Conservation (phyloP, 768 basidiomycete species). For the Naematelia encephala region DNA sequence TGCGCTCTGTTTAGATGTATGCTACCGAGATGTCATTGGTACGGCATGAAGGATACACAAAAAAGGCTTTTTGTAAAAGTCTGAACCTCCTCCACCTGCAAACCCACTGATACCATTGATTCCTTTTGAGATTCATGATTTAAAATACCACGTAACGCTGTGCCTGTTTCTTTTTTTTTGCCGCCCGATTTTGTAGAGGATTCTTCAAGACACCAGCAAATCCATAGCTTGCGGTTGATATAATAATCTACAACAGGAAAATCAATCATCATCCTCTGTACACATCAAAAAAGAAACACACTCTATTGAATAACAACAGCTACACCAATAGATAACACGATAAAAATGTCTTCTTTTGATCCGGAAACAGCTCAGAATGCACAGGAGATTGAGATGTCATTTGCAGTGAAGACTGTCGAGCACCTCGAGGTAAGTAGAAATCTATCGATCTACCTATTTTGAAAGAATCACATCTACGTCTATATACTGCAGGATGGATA, state of each 20-base stretch:
- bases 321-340: neutral
- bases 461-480: no score
- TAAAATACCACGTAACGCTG: neutral
- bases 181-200: neutral
- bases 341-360: slow-evolving; percentile 58
- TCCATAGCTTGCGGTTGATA: neutral
- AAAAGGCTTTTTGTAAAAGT: no score
- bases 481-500: slow-evolving; percentile 6
- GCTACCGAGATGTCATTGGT: neutral
- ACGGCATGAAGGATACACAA: no score
- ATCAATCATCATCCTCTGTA: no score
- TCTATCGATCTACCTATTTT: no score
- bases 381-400: slow-evolving; percentile 96
- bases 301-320: no score
- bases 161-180: neutral
- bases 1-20: neutral
- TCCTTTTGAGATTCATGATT: neutral
- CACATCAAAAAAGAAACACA: no score
- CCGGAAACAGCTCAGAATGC: slow-evolving; percentile 89
- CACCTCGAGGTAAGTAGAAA: slow-evolving; percentile 74
- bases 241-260: no score
- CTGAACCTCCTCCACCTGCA: neutral
- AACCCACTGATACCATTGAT: neutral
- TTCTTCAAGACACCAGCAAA: neutral
- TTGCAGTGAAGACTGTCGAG: slow-evolving; percentile 92